A percentile compares a stretch with the other conserved stretches of the same genome.
Conservation (phyloP, 768 basidiomycete genomes). For the Boletus patriciae region DNA sequence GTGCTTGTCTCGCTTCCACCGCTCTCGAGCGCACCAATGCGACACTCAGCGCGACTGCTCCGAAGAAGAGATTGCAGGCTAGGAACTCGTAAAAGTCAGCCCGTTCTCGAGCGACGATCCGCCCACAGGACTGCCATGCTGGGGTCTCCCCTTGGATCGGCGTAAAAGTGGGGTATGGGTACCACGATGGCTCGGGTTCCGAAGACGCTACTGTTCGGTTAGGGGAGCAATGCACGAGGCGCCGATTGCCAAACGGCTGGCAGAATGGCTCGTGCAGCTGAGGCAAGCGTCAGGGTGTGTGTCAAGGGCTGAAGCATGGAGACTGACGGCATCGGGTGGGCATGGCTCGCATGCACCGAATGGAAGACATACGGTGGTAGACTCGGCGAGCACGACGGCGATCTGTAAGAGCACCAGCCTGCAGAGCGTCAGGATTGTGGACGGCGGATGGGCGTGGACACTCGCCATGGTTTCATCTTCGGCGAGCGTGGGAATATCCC, state of each 20-base stretch:
- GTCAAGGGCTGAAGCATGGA: conserved; percentile 4
- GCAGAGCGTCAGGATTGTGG: background rate
- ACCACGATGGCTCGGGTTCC: conserved; percentile 18
- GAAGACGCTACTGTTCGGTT: conserved; percentile 29
- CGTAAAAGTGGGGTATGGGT: conserved; percentile 9
- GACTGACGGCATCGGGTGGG: conserved; percentile 58
- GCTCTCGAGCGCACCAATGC: conserved; percentile 68
- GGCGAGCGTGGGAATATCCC: conserved; percentile 28
- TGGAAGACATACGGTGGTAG: conserved; percentile 44
- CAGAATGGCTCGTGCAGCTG: conserved; percentile 89
- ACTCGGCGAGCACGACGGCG: conserved; percentile 10
- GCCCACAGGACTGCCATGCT: conserved; percentile 94
- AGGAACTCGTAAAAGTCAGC: conserved; percentile 91
- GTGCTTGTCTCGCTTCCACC: conserved; percentile 71
- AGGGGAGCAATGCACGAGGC: conserved; percentile 76
- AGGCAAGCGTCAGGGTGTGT: conserved; percentile 4
- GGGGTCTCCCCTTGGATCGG: conserved; percentile 54
- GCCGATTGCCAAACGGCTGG: conserved; percentile 93
- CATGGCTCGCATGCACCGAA: conserved; percentile 63
- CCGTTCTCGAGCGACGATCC: conserved; percentile 74
- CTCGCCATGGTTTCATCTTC: conserved; percentile 6
- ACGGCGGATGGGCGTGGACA: background rate
- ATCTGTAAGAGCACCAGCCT: conserved; percentile 18
- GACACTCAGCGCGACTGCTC: conserved; percentile 59
- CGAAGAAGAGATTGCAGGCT: conserved; percentile 77